Evolutionary conservation across 352 stramenopile species (phyloP).

Genomic region (Globisporangium cystogenes): DNA sequence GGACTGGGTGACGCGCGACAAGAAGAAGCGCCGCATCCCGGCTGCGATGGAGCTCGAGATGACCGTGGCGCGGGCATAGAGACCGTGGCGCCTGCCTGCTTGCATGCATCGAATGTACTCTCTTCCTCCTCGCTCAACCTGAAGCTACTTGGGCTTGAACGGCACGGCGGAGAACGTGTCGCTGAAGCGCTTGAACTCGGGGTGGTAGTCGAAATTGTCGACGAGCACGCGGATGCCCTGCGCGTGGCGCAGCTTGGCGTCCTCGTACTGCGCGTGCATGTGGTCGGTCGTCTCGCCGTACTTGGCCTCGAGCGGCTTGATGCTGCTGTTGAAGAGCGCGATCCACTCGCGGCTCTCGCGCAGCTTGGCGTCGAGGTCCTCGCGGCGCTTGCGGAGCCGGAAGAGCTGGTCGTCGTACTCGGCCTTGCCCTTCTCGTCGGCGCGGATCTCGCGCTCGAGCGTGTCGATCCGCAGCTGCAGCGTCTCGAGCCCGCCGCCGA

Average conservation of each 20-base stretch:
- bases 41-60: conserved; percentile 64
- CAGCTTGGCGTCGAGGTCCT: conserved; percentile 54
- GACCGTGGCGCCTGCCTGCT: not conserved
- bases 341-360: conserved; percentile 53
- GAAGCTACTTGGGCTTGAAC: conserved; percentile 56
- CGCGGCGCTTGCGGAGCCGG: conserved; percentile 36
- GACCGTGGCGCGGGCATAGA: conserved; percentile 13
- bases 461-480: conserved; percentile 54
- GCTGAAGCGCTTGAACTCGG: conserved; percentile 86
- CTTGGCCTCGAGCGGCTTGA: conserved; percentile 58
- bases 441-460: conserved; percentile 64
- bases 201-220: conserved; percentile 88
- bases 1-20: conserved; percentile 62
- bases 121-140: not conserved
- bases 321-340: conserved; percentile 64
- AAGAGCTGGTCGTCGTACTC: conserved; percentile 79
- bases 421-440: conserved; percentile 71
- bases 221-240: conserved; percentile 83
- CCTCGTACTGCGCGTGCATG: conserved; percentile 82
- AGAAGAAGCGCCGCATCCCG: conserved; percentile 51
- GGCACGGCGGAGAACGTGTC: conserved; percentile 83
- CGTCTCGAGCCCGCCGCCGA: conserved; percentile 54
- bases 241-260: conserved; percentile 80
- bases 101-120: not conserved
- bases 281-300: conserved; percentile 68